These are phyloP conservation scores for Byssoonygena ceratinophila DNA, from an alignment of 2,329 filamentous ascomycete species.

Conservation along the genomic window DNA sequence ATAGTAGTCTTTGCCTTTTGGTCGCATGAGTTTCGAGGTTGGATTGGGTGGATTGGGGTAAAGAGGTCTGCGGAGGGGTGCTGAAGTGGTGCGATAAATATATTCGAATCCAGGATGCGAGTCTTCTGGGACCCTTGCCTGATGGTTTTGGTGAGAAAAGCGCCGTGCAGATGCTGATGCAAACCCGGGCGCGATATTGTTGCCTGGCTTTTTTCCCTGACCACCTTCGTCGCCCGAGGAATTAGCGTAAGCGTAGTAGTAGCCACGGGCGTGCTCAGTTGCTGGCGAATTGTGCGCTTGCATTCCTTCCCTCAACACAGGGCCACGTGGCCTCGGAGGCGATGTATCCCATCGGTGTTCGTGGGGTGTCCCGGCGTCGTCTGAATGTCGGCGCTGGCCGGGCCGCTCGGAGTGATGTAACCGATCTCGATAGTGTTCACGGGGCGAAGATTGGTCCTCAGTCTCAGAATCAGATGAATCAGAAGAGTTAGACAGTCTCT, in stretches of 20 bases:
- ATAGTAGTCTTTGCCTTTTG: slow-evolving; percentile 1
- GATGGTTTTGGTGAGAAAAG: slow-evolving; percentile 1
- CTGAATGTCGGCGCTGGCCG: slow-evolving; percentile 4
- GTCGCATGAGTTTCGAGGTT: background rate
- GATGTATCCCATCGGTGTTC: background rate
- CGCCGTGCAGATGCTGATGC: background rate
- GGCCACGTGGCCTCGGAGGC: background rate
- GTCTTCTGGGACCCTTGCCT: background rate
- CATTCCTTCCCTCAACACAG: background rate
- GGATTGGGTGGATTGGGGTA: slow-evolving; percentile 1
- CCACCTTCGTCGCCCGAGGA: slow-evolving; percentile 1
- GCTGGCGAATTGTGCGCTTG: background rate
- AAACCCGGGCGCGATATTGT: background rate
- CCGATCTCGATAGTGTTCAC: background rate
- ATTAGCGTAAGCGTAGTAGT: slow-evolving; percentile 1
- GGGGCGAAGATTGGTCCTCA: background rate
- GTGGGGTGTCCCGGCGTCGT: background rate
- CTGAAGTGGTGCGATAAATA: background rate
- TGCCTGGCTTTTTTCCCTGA: background rate
- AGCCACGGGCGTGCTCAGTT: background rate
- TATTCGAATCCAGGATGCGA: background rate
- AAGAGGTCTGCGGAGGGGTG: background rate
- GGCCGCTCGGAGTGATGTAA: background rate
- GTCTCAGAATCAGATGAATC: slow-evolving; percentile 1
- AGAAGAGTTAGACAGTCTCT: background rate